phyloP scores from a whole-genome alignment of 306 rosid species.

The Sophora flavescens region DNA sequence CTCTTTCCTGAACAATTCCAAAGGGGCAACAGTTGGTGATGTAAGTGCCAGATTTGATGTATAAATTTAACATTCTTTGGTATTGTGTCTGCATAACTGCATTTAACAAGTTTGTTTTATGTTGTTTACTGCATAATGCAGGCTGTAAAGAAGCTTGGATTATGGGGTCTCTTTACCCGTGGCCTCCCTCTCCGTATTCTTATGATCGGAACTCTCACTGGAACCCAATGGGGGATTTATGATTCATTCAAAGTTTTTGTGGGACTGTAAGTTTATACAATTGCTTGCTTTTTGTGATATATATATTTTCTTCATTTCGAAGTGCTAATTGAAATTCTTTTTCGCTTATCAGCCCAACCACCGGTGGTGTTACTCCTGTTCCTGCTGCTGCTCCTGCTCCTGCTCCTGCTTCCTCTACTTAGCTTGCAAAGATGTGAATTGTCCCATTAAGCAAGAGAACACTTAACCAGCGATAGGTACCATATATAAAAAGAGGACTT shows the following conservation, averaged over 20 bases:
- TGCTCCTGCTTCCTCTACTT: slow-evolving; percentile 44
- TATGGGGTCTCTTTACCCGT: slow-evolving; percentile 83
- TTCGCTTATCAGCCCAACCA: slow-evolving; percentile 76
- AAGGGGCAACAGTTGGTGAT: slow-evolving; percentile 89
- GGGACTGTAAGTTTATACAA: slow-evolving; percentile 76
- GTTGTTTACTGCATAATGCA: slow-evolving; percentile 45
- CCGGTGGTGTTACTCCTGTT: slow-evolving; percentile 78
- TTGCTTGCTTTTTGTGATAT: background rate
- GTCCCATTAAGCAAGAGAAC: background rate
- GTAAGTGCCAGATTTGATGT: slow-evolving; percentile 53
- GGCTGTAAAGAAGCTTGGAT: slow-evolving; percentile 90
- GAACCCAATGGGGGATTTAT: slow-evolving; percentile 93
- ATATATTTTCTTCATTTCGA: background rate
- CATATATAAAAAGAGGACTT: slow-evolving; percentile 53
- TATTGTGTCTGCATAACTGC: background rate
- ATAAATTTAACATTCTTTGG: background rate
- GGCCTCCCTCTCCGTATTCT: slow-evolving; percentile 97
- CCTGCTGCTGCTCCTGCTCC: slow-evolving; percentile 42
- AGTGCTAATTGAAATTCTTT: slow-evolving; percentile 25
- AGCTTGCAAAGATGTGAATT: slow-evolving; percentile 47
- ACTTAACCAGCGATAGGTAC: slow-evolving; percentile 30
- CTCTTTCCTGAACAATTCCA: slow-evolving; percentile 91
- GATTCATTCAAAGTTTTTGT: slow-evolving; percentile 93
- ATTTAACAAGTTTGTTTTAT: slow-evolving; percentile 26
- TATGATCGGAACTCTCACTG: slow-evolving; percentile 96